phyloP scores from a whole-genome alignment of 129 eudicot genomes.

The Scalesia atractyloides region DNA sequence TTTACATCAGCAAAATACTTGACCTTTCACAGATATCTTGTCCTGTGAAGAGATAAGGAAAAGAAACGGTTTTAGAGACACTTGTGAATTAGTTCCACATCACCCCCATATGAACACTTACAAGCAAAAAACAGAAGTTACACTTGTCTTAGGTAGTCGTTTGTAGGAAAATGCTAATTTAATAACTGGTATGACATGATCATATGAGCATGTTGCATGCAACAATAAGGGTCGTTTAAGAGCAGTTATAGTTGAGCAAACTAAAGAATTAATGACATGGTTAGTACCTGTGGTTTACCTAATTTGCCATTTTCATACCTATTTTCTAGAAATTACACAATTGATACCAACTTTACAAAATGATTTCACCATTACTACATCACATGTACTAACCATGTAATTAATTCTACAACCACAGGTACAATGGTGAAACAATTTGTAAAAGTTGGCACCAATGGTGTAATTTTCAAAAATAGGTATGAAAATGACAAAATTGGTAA shows the following conservation, averaged over 20 bases:
- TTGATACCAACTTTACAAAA: too few relatives aligned
- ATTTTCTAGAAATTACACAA: too few relatives aligned
- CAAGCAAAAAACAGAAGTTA: not conserved
- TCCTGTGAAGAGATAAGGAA: not conserved
- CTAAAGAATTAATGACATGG: too few relatives aligned
- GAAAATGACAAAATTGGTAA: too few relatives aligned
- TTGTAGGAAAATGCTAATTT: not conserved
- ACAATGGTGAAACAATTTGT: too few relatives aligned
- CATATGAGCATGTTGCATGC: not conserved
- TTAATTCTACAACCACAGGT: too few relatives aligned
- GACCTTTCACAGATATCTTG: slow-evolving; percentile 16
- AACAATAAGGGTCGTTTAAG: not conserved
- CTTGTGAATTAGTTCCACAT: not conserved
- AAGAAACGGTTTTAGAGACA: not conserved
- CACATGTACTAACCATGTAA: too few relatives aligned
- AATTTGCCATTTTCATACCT: too few relatives aligned
- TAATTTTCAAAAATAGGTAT: too few relatives aligned
- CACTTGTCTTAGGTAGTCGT: not conserved
- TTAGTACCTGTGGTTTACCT: too few relatives aligned
- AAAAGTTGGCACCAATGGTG: too few relatives aligned
- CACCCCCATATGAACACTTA: not conserved
- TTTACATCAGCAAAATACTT: not conserved
- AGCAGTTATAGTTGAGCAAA: not conserved
- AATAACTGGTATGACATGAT: not conserved
- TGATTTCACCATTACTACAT: too few relatives aligned